Percentiles rank a stretch among this genome's conserved stretches.
Conservation (phyloP, 805 yeast genomes). For the Zygotorulaspora sp. region DNA sequence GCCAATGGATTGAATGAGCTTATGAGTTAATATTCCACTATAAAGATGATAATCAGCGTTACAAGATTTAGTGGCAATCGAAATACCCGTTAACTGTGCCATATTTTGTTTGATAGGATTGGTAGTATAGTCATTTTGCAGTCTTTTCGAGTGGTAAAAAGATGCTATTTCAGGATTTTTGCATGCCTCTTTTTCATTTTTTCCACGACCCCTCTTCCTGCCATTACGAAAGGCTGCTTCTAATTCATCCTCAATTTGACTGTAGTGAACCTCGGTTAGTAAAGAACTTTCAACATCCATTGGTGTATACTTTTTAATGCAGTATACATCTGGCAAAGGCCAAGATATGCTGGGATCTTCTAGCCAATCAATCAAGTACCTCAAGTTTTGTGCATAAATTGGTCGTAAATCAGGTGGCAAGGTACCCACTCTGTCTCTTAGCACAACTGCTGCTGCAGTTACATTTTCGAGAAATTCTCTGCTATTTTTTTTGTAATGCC, state of each 20-base stretch:
- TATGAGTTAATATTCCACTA: conserved; percentile 55
- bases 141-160: conserved; percentile 58
- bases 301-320: conserved; percentile 57
- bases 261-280: conserved; percentile 67
- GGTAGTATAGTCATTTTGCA: conserved; percentile 61
- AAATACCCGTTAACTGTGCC: conserved; percentile 47
- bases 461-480: conserved; percentile 56
- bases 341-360: conserved; percentile 46
- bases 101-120: conserved; percentile 60
- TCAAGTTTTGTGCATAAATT: conserved; percentile 61
- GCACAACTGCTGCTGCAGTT: conserved; percentile 76
- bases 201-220: conserved; percentile 30
- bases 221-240: conserved; percentile 35
- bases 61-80: conserved; percentile 38
- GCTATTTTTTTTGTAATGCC: conserved; percentile 28
- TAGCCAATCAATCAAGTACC: conserved; percentile 60
- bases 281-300: conserved; percentile 76
- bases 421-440: conserved; percentile 76
- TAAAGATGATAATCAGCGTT: conserved; percentile 33
- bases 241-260: conserved; percentile 40
- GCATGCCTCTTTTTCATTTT: conserved; percentile 6
- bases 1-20: conserved; percentile 53
- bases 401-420: conserved; percentile 78
- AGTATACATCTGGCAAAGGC: conserved; percentile 75
- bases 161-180: conserved; percentile 13